These are phyloP conservation scores for Thermothielavioides terrestris DNA, from an alignment of 495 filamentous ascomycete species.

Conservation along the genomic window DNA sequence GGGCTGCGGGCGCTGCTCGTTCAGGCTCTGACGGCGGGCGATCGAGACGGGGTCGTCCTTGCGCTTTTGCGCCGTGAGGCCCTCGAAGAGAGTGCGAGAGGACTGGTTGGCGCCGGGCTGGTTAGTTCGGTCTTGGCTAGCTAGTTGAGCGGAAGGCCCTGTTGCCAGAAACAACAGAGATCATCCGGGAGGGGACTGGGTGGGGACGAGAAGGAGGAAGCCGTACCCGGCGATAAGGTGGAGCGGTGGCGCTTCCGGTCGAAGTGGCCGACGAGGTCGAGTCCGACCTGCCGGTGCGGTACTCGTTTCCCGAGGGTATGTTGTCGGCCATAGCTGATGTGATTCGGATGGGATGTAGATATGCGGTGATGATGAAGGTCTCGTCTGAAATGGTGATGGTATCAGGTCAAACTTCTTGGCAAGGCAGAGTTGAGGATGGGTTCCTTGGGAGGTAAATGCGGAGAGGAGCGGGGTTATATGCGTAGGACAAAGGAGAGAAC, in stretches of 20 bases:
- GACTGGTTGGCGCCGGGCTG: conserved; percentile 9
- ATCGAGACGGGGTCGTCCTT: conserved; percentile 28
- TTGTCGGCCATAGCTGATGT: conserved; percentile 10
- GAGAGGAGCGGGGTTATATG: conserved; percentile 4
- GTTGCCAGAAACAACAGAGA: too few species aligned
- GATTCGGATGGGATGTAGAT: not conserved
- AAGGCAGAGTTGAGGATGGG: not conserved
- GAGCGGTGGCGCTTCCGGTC: not conserved
- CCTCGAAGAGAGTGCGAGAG: conserved; percentile 34
- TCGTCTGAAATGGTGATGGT: too few species aligned
- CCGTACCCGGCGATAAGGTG: conserved; percentile 10
- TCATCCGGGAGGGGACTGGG: not conserved
- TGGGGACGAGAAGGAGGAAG: not conserved
- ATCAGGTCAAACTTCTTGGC: not conserved
- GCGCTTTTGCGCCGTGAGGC: conserved; percentile 38
- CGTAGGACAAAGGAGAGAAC: conserved; percentile 4
- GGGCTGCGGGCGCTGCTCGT: conserved; percentile 34
- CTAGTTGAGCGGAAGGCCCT: too few species aligned
- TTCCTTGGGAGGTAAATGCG: not conserved
- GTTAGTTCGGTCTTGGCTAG: not conserved
- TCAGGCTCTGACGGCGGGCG: conserved; percentile 36
- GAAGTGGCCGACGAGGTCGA: conserved; percentile 22
- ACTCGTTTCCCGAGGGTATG: conserved; percentile 6
- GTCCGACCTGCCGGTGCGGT: conserved; percentile 22
- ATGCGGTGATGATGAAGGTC: not conserved